Evolutionary conservation across 208 protist species (phyloP), one percentile per base, ranked within the genome.

Genomic region (Acanthamoeba quina): DNA sequence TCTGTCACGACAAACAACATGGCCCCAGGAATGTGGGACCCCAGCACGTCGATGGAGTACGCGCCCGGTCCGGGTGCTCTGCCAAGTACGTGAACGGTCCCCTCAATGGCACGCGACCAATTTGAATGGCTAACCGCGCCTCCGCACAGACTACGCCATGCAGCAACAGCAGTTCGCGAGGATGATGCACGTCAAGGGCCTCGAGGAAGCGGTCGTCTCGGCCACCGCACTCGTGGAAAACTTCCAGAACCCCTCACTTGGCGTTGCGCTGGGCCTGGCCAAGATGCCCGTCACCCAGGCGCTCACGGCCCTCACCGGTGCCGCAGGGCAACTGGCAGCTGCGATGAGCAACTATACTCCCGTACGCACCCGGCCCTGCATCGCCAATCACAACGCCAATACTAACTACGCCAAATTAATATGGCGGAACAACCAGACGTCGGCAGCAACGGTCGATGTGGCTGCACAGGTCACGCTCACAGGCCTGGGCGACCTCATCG

Each of bases 261-360:
- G 26, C 85, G 34, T 74, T 26, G 85, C 85, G 24, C 34, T 91
- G 60, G 85, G 85, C 85, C n/a, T 10, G 29, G 15, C 85, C 85
- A 91, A 91, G 85, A 34, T 66, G 41, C 64, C 85, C 56, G 60
- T 91, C 37, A 74, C 85, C 19, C 60, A 91, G 49, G n/a, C 85
- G 17, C 85, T 91, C 60, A 56, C 56, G 11, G 85, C 60, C 4
- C 41, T 91, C 60, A 76, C 85, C 64, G 9, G 11, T 26, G 52
- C 85, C 7, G 74, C 74, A 6, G 74, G 74, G 15, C 74, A 83
- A 19, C 44, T 83, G 29, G 74, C 44, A 24, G 34, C 74, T 19
- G 74, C 74, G 1, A 60, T 83, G 41, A 29, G 2, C 68, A 47
- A 34, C 37, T 29, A 34, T 34, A 19, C 13, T 0, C 15, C 68